These are phyloP conservation scores for Afroboletus lepidellus DNA, from an alignment of 1,284 basidiomycete species.

Conservation along the genomic window DNA sequence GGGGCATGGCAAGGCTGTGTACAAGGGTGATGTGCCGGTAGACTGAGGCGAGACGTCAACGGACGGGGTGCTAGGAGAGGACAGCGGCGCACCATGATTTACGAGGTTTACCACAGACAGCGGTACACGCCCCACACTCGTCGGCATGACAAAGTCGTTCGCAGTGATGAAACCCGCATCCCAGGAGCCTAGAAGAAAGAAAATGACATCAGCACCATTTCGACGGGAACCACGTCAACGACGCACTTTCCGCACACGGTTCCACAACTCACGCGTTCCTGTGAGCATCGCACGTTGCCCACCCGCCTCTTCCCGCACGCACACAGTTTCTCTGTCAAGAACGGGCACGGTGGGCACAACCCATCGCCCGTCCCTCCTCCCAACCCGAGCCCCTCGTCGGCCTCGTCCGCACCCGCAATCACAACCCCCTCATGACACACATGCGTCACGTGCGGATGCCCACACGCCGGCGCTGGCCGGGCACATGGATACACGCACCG, in stretches of 20 bases:
- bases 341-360: conserved; percentile 82
- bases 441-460: conserved; percentile 76
- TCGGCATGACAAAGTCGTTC: conserved; percentile 76
- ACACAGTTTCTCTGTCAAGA: conserved; percentile 75
- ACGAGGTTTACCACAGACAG: conserved; percentile 79
- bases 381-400: conserved; percentile 22
- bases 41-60: conserved; percentile 32
- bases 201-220: not conserved
- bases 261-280: conserved; percentile 82
- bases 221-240: not conserved
- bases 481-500: conserved; percentile 78
- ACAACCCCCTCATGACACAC: conserved; percentile 65
- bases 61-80: not conserved
- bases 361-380: conserved; percentile 27
- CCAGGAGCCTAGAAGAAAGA: conserved; percentile 48
- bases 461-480: conserved; percentile 70
- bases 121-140: conserved; percentile 73
- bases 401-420: conserved; percentile 24
- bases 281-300: conserved; percentile 72
- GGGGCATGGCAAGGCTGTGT: conserved; percentile 82
- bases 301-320: conserved; percentile 85
- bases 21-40: conserved; percentile 69
- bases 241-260: conserved; percentile 68
- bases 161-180: conserved; percentile 86
- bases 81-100: conserved; percentile 64